Conservation (phyloP, 768 basidiomycete species). For the Suillus paluster region DNA sequence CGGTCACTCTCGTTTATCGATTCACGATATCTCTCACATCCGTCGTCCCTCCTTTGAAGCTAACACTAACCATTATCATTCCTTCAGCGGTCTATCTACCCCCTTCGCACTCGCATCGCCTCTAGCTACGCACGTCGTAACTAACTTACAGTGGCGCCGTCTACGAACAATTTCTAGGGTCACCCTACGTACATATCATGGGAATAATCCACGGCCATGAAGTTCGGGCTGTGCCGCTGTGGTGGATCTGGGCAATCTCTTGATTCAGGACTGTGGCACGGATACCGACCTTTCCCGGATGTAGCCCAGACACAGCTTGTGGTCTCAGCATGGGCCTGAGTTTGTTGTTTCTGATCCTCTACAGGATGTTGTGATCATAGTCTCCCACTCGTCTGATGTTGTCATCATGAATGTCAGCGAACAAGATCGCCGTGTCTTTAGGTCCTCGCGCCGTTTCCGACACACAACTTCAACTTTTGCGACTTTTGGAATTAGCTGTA, state of each 20-base stretch:
- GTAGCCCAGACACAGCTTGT: background rate
- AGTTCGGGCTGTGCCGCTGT: background rate
- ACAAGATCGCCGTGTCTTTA: background rate
- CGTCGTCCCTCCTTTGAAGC: no score
- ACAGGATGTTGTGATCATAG: background rate
- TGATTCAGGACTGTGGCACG: background rate
- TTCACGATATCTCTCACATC: no score
- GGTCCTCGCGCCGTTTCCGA: no score
- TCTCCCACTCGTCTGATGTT: background rate
- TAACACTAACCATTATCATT: no score
- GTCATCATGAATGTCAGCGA: background rate
- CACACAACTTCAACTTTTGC: no score
- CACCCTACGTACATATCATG: no score
- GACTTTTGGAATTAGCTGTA: no score
- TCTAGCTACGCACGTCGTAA: no score
- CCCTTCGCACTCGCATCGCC: no score
- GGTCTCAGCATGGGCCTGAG: background rate
- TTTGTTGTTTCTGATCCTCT: background rate
- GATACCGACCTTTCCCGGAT: background rate
- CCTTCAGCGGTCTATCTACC: no score
- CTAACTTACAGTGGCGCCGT: no score
- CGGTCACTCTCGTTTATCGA: no score
- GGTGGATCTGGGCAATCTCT: background rate
- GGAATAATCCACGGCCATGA: background rate
- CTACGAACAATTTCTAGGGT: background rate